Conservation (phyloP, 2,329 filamentous ascomycete genomes). For the Ceratocystis papillata region DNA sequence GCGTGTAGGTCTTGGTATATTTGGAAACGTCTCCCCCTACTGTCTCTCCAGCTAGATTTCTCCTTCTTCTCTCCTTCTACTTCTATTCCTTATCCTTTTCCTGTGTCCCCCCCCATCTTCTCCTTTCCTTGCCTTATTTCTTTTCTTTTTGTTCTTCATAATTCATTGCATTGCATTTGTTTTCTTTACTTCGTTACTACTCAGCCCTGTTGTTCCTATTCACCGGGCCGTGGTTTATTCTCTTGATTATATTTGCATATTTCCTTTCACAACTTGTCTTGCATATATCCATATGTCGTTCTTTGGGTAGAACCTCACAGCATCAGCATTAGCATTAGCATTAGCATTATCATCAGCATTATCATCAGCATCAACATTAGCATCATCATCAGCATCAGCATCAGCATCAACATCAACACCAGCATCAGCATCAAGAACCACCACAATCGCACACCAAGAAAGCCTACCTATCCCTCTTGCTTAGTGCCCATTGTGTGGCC, state of each 20-base stretch:
- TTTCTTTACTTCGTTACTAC: neutral
- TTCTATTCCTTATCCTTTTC: neutral
- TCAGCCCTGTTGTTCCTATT: neutral
- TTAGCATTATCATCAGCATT: neutral
- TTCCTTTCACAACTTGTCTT: neutral
- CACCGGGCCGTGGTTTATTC: neutral
- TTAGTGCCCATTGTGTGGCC: neutral
- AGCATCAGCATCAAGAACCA: neutral
- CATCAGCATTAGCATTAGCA: neutral
- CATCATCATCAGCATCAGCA: neutral
- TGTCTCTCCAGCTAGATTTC: neutral
- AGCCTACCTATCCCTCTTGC: neutral
- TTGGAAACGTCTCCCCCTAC: neutral
- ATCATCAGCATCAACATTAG: neutral
- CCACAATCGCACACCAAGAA: neutral
- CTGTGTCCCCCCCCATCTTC: neutral
- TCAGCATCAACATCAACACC: neutral
- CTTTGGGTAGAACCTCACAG: neutral
- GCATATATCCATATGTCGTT: neutral
- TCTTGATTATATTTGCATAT: conserved; percentile 14
- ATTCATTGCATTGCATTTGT: conserved; percentile 4
- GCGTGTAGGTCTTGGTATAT: neutral
- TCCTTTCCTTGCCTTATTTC: conserved; percentile 7
- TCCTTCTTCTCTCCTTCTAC: conserved; percentile 5
- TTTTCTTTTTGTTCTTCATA: conserved; percentile 1